Base-by-base conservation (phyloP, 768 basidiomycete species). In the Termitomyces sp. region DNA sequence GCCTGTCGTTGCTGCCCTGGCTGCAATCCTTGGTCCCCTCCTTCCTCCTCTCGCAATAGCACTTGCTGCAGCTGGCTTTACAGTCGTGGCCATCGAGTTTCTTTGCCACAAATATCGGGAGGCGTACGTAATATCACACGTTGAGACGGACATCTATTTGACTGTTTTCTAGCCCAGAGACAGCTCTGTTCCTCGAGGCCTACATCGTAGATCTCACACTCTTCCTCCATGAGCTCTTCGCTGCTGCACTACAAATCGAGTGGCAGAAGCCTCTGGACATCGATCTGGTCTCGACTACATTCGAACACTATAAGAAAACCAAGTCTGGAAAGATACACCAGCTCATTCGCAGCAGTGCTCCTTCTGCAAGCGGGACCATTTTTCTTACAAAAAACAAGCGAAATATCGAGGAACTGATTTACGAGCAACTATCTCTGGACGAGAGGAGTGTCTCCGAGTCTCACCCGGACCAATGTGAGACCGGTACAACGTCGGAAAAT, bases 171-270 rank as follows among this genome's bases (percentile, higher is more conserved):
- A 44, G 42, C 12, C 52, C 52, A 2, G 51, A 44, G 21, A 52
- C 52, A 37, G 52, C 52, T 44, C 15, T 53, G 5, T 53, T 43
- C 19, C 22, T 53, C 2, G 52, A 45, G 34, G 52, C 52, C 15
- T 53, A 53, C n/a, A 53, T 53, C 5, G 34, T 45, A 1, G 22
- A 53, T 37, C 52, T 53, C 32, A 45, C 44, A n/a, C 44, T 53
- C 11, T 34, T 53, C 30, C 52, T 53, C 43, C 35, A 44, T n/a
- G 52, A 52, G 6, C 51, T 52, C 17, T 51, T 51, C 21, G 38
- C 41, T 14, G 21, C 38, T 21, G 50, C 38, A 30, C 52, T 53
- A 1, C 15, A 40, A 32, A 30, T 22, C 28, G 35, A 11, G 37
- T 45, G 43, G 53, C 43, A 28, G 32, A 28, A 40, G 37, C 35